phyloP scores from a whole-genome alignment of 495 filamentous ascomycete species.

The Penicillium tannophilum region DNA sequence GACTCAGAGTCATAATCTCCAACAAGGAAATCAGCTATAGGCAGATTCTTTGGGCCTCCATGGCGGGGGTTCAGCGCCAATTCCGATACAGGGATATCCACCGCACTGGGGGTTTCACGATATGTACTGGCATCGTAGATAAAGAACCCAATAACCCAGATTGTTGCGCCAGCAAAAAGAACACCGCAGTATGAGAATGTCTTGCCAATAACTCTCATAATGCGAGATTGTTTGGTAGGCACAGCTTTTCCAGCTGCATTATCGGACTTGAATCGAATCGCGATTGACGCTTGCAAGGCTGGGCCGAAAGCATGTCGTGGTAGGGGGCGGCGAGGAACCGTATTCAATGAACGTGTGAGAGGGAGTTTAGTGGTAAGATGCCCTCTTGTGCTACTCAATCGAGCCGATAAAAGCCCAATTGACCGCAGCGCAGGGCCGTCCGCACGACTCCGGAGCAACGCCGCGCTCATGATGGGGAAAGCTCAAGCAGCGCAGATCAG shows the following conservation, averaged over 20 bases:
- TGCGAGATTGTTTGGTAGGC: slow-evolving; percentile 15
- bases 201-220: slow-evolving; percentile 39
- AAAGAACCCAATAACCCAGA: slow-evolving; percentile 78
- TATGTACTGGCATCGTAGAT: slow-evolving; percentile 94
- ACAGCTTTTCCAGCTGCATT: slow-evolving; percentile 18
- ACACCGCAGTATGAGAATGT: slow-evolving; percentile 60
- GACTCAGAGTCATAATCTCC: slow-evolving; percentile 81
- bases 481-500: slow-evolving; percentile 20
- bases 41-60: slow-evolving; percentile 95
- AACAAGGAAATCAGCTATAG: slow-evolving; percentile 82
- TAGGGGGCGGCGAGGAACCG: slow-evolving; percentile 25
- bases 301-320: slow-evolving; percentile 29
- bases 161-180: slow-evolving; percentile 55
- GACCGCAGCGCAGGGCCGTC: slow-evolving; percentile 34
- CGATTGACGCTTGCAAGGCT: slow-evolving; percentile 11
- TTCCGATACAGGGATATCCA: slow-evolving; percentile 80
- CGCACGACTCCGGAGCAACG: slow-evolving; percentile 41
- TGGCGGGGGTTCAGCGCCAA: slow-evolving; percentile 76
- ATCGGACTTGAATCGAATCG: slow-evolving; percentile 36
- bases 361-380: slow-evolving; percentile 13
- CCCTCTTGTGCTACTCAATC: slow-evolving; percentile 23
- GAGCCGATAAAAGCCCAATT: slow-evolving; percentile 31
- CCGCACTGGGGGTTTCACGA: slow-evolving; percentile 60
- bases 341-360: slow-evolving; percentile 27
- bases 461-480: slow-evolving; percentile 39